Base-by-base conservation (phyloP, 441 rosid genomes). In the Jatropha podagrica region DNA sequence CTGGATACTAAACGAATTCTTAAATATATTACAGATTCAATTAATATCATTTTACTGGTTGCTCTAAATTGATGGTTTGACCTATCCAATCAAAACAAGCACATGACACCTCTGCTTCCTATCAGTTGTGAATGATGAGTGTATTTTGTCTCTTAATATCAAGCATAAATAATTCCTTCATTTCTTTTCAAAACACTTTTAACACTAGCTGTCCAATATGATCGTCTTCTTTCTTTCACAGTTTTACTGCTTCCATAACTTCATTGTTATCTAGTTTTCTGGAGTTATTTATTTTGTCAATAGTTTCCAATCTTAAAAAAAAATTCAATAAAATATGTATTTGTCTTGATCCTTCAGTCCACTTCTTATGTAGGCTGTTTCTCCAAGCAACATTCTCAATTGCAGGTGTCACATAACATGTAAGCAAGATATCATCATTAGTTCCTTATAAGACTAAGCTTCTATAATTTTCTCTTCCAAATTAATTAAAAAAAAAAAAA, bases 371-470 rank as follows among this genome's bases (percentile, higher is more conserved):
- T n/a, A 20, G 62, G 62, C 62, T 7, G 4, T 58, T 23, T 58
- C 62, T 58, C 3, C 27, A 58, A 58, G 62, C 20, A 58, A 62
- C 10, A 44, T 44, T 44, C 48, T 44, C 48, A 44, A 61, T 32
- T 32, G 32, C 32, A 32, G 32, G 32, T 32, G 32, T 32, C 32
- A 32, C 32, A 32, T 32, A 32, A 32, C 32, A 32, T 32, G 32
- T 32, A 7, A 61, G 65, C 4, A 52, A 51, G 44, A 52, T 14
- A 68, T 68, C 6, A 51, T 51, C 58, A 20, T 37, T 1, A 20
- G 42, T 55, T 70, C 10, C 51, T 38, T 55, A 65, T 23, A 71
- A 56, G 65, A n/a, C 62, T 18, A 23, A 37, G 73, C 62, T 52
- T 10, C 32, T 32, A 32, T 32, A 32, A 1, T 32, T 32, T 32